These are phyloP conservation scores for Xylaria flabelliformis DNA, from an alignment of 495 filamentous ascomycete species.

Conservation along the genomic window DNA sequence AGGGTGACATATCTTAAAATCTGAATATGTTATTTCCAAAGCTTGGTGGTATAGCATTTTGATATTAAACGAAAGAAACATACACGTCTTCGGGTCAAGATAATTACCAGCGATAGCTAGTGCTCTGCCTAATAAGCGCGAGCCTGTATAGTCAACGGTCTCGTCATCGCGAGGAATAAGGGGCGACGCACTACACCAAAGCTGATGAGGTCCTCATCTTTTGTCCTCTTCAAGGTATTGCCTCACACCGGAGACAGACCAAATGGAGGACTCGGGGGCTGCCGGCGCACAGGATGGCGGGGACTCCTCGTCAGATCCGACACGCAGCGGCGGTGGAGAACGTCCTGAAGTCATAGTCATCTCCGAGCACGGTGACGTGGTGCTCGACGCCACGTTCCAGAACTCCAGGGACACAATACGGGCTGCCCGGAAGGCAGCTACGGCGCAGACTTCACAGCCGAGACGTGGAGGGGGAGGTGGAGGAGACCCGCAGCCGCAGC, in stretches of 20 bases:
- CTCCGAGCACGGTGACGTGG: slow-evolving; percentile 58
- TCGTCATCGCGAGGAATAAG: not conserved
- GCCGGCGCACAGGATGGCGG: slow-evolving; percentile 29
- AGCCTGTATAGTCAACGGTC: not conserved
- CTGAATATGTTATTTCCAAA: not conserved
- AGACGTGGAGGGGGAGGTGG: slow-evolving; percentile 16
- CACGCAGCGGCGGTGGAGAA: slow-evolving; percentile 15
- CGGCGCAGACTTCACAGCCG: slow-evolving; percentile 6
- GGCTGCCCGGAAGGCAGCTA: slow-evolving; percentile 30
- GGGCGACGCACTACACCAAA: slow-evolving; percentile 16
- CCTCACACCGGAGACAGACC: slow-evolving; percentile 45
- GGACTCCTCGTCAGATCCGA: slow-evolving; percentile 28
- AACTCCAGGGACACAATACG: slow-evolving; percentile 54
- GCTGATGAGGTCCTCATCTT: slow-evolving; percentile 42
- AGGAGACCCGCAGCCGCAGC: slow-evolving; percentile 30
- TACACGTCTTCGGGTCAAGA: not conserved
- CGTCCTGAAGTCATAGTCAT: slow-evolving; percentile 50
- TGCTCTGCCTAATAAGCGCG: not conserved
- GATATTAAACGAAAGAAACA: not conserved
- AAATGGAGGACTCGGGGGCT: slow-evolving; percentile 36
- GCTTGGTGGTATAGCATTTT: not conserved
- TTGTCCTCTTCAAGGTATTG: slow-evolving; percentile 38
- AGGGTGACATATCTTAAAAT: not conserved
- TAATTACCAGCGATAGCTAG: not conserved
- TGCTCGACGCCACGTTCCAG: slow-evolving; percentile 62